phyloP scores from a whole-genome alignment of 179 eudicot species.

The Heliamphora ciliata region DNA sequence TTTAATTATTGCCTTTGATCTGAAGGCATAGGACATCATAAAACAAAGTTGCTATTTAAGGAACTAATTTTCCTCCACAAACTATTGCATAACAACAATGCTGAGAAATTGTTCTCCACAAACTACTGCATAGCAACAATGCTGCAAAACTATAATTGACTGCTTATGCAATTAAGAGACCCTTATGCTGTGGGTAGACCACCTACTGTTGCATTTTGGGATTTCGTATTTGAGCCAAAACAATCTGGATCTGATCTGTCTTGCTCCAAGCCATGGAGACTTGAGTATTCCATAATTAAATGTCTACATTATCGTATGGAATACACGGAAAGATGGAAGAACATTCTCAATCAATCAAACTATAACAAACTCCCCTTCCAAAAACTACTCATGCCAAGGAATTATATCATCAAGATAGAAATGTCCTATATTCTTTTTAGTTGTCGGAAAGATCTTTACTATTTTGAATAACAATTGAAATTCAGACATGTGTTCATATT shows the following conservation, averaged over 20 bases:
- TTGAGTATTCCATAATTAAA: not conserved
- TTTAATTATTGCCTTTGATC: not conserved
- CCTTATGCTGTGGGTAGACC: not conserved
- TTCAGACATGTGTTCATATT: not conserved
- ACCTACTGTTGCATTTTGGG: not conserved
- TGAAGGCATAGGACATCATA: not conserved
- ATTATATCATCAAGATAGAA: not conserved
- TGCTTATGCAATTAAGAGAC: not conserved
- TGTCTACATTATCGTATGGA: not conserved
- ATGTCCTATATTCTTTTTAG: not conserved
- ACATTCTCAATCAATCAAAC: not conserved
- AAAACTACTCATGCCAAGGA: not conserved
- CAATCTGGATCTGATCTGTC: constrained; percentile 5
- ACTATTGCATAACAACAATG: not conserved
- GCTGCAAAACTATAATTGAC: not conserved
- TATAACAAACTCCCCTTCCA: not conserved
- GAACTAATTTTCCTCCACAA: not conserved
- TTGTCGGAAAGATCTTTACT: not conserved
- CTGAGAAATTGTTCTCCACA: not conserved
- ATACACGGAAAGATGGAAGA: not conserved
- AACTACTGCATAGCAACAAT: not conserved
- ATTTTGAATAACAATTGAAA: not conserved
- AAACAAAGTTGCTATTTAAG: not conserved
- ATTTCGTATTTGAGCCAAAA: constrained; percentile 4
- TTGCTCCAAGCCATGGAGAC: not conserved